Evolutionary conservation across 352 stramenopile species (phyloP), one percentile per base, ranked within the genome.

Genomic region (Phytophthora sansomeana): DNA sequence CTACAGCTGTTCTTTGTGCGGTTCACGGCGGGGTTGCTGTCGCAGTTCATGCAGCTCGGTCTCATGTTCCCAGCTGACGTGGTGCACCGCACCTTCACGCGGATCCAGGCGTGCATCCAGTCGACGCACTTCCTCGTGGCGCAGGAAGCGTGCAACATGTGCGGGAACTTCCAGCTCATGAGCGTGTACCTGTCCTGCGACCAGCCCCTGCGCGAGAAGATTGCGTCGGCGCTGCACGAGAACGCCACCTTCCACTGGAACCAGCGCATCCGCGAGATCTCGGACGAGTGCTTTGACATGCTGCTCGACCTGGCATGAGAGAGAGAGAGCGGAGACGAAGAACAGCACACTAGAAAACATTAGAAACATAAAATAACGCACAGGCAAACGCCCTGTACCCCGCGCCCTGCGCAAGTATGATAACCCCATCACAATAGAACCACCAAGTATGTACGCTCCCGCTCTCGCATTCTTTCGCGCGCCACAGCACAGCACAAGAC

Each of bases 211-310:
- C 78, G 85, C 29, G 83, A 91, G 56, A 81, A 78, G 49, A 68
- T 95, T 21, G 75, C 84, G 26, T 80, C 75, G 0, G 83, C 81
- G 11, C 70, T 95, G 38, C 86, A 95, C 43, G 75, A 80, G 36
- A 95, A 87, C 58, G 75, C 84, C 44, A 77, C 58, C 0, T 62
- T 60, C 8, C 86, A 95, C 63, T 95, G 86, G 86, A 92, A 93
- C 74, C 68, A 80, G 54, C 82, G 81, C 63, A 90, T 95, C 61
- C 84, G 85, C 33, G 69, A 90, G 67, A 75, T 91, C 55, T 91
- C 84, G 36, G 86, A 95, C 69, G 81, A 93, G 63, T 85, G 77
- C 59, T 95, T 95, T 55, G 86, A 95, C 69, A 76, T 83, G 75
- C 75, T 95, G 56, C 72, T 95, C 16, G 86, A 95, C 69, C 63